Evolutionary conservation across 768 basidiomycete species (phyloP).

Genomic region (Podaxis sp.): DNA sequence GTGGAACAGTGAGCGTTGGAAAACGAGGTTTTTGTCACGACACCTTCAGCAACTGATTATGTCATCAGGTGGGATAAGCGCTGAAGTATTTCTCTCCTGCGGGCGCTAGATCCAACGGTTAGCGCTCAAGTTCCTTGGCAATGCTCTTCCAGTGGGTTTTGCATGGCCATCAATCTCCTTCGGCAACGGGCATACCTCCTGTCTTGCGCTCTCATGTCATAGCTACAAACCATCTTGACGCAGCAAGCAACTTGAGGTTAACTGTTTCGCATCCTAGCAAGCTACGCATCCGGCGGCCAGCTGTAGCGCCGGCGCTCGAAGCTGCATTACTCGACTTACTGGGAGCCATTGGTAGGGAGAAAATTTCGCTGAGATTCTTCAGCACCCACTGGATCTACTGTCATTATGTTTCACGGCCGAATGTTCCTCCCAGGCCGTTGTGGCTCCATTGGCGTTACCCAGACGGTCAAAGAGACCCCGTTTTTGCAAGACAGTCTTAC

Average conservation of each 20-base stretch:
- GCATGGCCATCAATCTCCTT: too few relatives aligned
- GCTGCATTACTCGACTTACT: background rate
- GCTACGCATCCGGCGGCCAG: too few relatives aligned
- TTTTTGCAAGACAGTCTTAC: background rate
- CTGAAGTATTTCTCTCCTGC: background rate
- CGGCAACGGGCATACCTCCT: too few relatives aligned
- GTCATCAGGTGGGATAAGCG: background rate
- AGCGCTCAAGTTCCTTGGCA: too few relatives aligned
- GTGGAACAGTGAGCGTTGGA: slow-evolving; percentile 12
- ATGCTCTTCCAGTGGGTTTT: too few relatives aligned
- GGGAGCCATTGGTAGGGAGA: background rate
- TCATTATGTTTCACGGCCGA: background rate
- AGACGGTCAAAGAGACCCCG: background rate
- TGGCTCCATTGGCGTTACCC: background rate
- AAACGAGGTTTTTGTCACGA: slow-evolving; percentile 12
- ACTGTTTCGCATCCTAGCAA: too few relatives aligned
- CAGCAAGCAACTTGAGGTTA: too few relatives aligned
- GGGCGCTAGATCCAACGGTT: background rate
- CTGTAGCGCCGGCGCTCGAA: background rate
- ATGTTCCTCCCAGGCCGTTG: background rate
- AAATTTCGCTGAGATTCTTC: background rate
- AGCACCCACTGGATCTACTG: background rate
- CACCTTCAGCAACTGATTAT: background rate
- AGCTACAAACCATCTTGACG: too few relatives aligned
- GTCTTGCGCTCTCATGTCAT: too few relatives aligned